Evolutionary conservation across 2,329 filamentous ascomycete genomes (phyloP), one percentile per base, ranked within the genome.

Genomic region (Aspergillus uvarum): DNA sequence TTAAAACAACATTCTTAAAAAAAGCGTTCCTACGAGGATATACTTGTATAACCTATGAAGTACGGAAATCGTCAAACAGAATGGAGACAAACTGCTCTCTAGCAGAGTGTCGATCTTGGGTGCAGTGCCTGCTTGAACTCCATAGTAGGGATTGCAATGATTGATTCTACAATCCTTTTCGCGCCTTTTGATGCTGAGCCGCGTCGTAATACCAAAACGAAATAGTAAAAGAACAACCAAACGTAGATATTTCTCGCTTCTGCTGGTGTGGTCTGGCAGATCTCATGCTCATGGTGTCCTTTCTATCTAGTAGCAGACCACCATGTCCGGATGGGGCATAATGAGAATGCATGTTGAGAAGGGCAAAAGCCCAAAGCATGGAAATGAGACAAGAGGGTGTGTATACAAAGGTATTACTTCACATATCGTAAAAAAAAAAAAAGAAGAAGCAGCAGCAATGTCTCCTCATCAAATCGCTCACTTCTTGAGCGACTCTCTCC

Each of bases 21-120:
- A 83, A 83, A 83, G 81, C 81, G 81, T 83, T 84, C 82, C 81
- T 78, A 75, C 77, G 79, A 81, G 80, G 82, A 77, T 76, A 70
- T 56, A 55, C 68, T 71, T 55, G 55, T 50, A 60, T 56, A 62
- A 72, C 76, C 80, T 76, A 83, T 83, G 82, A 84, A 78, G 79
- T 76, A 81, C 74, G 81, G 81, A 82, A 83, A 83, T 82, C 81
- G 81, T 83, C 80, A 76, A 78, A 79, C 75, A 78, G 80, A 81
- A 82, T 83, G 81, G 76, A 83, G 81, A 83, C 67, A 67, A 76
- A 78, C 70, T 74, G 67, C 66, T 62, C 58, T 59, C 54, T 59
- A 59, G 68, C 67, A 74, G 70, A 71, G 73, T 76, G 77, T 80
- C 74, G 81, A 80, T 83, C 81, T 83, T 84, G 82, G 82, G 82